Conservation (phyloP, 805 yeast species). For the Kurtzmaniella cleridarum region DNA sequence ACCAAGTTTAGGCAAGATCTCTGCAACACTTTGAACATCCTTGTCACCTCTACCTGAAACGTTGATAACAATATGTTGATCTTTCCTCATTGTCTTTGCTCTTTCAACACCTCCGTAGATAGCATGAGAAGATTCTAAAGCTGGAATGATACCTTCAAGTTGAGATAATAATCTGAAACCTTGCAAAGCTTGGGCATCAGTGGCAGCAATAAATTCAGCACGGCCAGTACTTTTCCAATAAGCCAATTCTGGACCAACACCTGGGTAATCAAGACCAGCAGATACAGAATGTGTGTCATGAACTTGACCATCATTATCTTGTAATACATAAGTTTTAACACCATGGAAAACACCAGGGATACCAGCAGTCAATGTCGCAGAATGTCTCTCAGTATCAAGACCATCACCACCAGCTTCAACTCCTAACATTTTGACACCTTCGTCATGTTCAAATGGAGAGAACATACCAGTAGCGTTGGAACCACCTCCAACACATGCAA, state of each 20-base stretch:
- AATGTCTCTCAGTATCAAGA: slow-evolving; percentile 77
- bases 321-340: slow-evolving; percentile 89
- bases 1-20: slow-evolving; percentile 83
- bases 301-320: slow-evolving; percentile 89
- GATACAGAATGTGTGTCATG: slow-evolving; percentile 97
- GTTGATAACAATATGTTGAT: slow-evolving; percentile 78
- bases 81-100: slow-evolving; percentile 76
- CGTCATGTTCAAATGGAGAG: slow-evolving; percentile 84
- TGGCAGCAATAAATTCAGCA: slow-evolving; percentile 85
- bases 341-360: slow-evolving; percentile 98
- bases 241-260: slow-evolving; percentile 98
- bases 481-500: slow-evolving; percentile 99
- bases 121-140: slow-evolving; percentile 96
- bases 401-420: slow-evolving; percentile 99
- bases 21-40: slow-evolving; percentile 97
- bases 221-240: slow-evolving; percentile 93
- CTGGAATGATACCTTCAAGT: slow-evolving; percentile 97
- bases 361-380: slow-evolving; percentile 95
- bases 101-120: slow-evolving; percentile 83
- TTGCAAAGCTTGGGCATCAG: slow-evolving; percentile 89
- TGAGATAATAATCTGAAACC: slow-evolving; percentile 89
- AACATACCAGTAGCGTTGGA: slow-evolving; percentile 95
- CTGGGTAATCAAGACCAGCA: slow-evolving; percentile 98
- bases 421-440: slow-evolving; percentile 75
- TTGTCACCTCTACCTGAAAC: slow-evolving; percentile 99